A percentile compares a stretch with the other conserved stretches of the same genome.
phyloP scores from a whole-genome alignment of 2,329 filamentous ascomycete species.

The Colletotrichum sp. region DNA sequence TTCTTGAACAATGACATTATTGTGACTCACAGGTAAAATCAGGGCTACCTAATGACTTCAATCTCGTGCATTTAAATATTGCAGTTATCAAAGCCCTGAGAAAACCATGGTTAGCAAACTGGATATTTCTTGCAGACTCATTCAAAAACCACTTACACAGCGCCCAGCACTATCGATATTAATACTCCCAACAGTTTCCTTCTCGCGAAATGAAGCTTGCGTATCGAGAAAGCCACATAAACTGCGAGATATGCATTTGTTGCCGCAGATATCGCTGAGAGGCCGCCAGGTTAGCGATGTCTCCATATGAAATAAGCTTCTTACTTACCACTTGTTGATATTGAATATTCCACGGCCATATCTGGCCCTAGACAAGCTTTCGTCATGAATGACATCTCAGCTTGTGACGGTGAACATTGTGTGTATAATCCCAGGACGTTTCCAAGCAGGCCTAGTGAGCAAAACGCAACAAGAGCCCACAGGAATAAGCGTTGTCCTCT shows the following conservation, averaged over 20 bases:
- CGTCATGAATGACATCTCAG: conserved; percentile 39
- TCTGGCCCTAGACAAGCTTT: conserved; percentile 37
- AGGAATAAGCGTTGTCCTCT: conserved; percentile 36
- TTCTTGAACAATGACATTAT: neutral
- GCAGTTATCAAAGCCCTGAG: conserved; percentile 28
- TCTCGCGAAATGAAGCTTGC: conserved; percentile 38
- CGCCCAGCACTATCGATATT: conserved; percentile 38
- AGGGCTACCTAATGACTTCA: conserved; percentile 30
- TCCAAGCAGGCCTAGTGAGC: conserved; percentile 33
- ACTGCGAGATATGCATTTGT: conserved; percentile 44
- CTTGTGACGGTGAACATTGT: conserved; percentile 42
- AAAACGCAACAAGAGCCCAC: conserved; percentile 37
- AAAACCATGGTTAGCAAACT: no score
- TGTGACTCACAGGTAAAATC: conserved; percentile 30
- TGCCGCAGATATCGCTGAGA: conserved; percentile 3
- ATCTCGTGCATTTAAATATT: conserved; percentile 38
- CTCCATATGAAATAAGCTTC: accelerated
- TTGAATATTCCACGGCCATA: conserved; percentile 43
- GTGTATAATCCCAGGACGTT: conserved; percentile 46
- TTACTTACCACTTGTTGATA: conserved; percentile 41
- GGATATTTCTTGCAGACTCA: accelerated
- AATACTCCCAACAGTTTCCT: conserved; percentile 44
- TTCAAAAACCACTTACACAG: neutral
- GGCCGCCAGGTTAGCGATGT: neutral
- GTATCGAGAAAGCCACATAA: conserved; percentile 43